These are phyloP conservation scores for Solanum habrochaites DNA, from an alignment of 257 asterid species.

Conservation along the genomic window DNA sequence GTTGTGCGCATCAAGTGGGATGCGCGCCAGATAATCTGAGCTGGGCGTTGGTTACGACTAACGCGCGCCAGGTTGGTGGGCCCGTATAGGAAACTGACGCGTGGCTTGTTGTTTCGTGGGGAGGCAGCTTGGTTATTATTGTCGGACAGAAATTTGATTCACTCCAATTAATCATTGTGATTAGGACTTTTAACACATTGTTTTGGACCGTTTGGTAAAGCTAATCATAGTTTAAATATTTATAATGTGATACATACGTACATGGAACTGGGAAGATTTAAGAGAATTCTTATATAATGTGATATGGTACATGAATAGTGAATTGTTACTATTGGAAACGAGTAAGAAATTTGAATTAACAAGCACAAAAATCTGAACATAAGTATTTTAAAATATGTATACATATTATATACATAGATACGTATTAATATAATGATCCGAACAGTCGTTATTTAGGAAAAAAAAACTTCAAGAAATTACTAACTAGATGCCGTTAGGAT, in stretches of 20 bases:
- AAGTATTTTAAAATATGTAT: neutral
- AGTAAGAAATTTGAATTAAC: neutral
- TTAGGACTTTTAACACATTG: neutral
- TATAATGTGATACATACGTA: neutral
- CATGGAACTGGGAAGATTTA: neutral
- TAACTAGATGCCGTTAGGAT: no score
- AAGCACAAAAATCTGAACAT: neutral
- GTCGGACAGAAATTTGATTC: neutral
- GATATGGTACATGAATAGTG: neutral
- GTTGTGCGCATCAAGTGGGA: neutral
- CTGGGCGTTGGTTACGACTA: neutral
- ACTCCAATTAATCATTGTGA: neutral
- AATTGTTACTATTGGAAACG: neutral
- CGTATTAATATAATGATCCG: no score
- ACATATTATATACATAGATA: neutral
- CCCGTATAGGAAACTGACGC: constrained; percentile 1
- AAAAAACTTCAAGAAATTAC: no score
- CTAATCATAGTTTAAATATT: neutral
- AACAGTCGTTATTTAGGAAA: no score
- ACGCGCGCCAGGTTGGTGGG: constrained; percentile 9
- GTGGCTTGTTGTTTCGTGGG: neutral
- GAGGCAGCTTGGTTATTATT: neutral
- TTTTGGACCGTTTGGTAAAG: neutral
- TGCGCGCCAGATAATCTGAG: constrained; percentile 5
- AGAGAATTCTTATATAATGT: neutral